Base-by-base conservation (phyloP, 495 filamentous ascomycete species). In the Wilcoxina mikolae region DNA sequence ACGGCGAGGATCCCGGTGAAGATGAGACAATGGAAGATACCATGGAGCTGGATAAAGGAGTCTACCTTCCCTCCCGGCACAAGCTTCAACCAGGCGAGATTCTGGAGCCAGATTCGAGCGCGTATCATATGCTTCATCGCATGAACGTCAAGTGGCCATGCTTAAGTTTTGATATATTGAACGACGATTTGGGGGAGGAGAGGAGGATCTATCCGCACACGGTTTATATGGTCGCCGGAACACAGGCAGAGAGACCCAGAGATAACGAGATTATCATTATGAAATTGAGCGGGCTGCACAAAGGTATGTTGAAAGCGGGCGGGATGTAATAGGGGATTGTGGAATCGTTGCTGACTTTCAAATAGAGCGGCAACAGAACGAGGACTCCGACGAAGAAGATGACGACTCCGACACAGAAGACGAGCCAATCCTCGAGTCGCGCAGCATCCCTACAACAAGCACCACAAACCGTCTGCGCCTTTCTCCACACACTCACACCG, bases 111-210 rank as follows among this genome's bases (percentile, higher is more conserved):
- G 91, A 98, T 68, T 73, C 82, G 33, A 87, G 83, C 4, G 87
- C 91, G 1, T 98, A 98, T 71, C 80, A 94, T 61, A 91, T 98
- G 87, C 80, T 96, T 28, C 91, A 98, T 72, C 84, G 80, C 42
- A 74, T 96, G 42, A 89, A 82, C 68, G 82, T 88, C 15, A 84
- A 86, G 0, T 98, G 91, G 91, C 91, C 91, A 3, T 98, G 91
- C 60, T 78, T 98, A 7, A 95, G 89, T 10, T 94, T 95, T 68
- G 90, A 95, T 64, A 86, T 96, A 58, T 69, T 98, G 26, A 82
- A 74, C 64, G 91, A 98, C 70, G 71, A 74, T n/a, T 73, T 98
- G 20, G 91, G 91, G 31, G 85, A 94, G 62, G 83, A 88, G 68
- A 80, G 91, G 56, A 90, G 83, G 64, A 81, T 80, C 1, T 98